Conservation (phyloP, 75 land plant species). For the Cryptomeria japonica region DNA sequence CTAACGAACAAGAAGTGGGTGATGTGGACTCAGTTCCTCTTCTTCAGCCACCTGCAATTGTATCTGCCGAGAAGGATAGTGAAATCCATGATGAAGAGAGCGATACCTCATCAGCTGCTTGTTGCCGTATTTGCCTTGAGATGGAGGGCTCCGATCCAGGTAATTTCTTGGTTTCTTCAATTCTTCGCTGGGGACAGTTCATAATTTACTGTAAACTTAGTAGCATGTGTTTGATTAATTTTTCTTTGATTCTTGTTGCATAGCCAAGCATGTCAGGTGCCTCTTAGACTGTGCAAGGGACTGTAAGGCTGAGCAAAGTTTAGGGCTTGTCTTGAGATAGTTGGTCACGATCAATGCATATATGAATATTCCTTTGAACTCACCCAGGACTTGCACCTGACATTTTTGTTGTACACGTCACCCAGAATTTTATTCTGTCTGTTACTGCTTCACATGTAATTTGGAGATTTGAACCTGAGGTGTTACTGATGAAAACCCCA, state of each 20-base stretch:
- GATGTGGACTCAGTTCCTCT: slow-evolving; percentile 7
- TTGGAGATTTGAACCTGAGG: neutral
- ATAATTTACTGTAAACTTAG: neutral
- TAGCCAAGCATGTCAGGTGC: neutral
- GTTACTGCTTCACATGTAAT: neutral
- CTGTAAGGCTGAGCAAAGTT: neutral
- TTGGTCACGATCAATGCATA: neutral
- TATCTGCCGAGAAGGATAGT: neutral
- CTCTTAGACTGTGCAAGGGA: neutral
- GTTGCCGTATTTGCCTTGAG: slow-evolving; percentile 88
- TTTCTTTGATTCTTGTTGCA: neutral
- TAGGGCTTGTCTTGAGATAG: neutral
- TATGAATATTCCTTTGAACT: neutral
- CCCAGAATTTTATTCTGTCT: neutral
- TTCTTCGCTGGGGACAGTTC: neutral
- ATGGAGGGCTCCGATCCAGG: slow-evolving; percentile 51
- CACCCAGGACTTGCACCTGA: neutral
- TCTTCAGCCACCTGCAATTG: slow-evolving; percentile 4
- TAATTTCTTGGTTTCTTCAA: slow-evolving; percentile 11
- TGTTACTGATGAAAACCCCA: neutral
- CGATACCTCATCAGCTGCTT: slow-evolving; percentile 37
- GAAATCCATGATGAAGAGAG: slow-evolving; percentile 23
- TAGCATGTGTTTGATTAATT: neutral
- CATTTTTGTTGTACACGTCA: neutral
- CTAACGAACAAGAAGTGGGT: neutral